phyloP scores from a whole-genome alignment of 768 basidiomycete species.

The Tulasnella sp. region DNA sequence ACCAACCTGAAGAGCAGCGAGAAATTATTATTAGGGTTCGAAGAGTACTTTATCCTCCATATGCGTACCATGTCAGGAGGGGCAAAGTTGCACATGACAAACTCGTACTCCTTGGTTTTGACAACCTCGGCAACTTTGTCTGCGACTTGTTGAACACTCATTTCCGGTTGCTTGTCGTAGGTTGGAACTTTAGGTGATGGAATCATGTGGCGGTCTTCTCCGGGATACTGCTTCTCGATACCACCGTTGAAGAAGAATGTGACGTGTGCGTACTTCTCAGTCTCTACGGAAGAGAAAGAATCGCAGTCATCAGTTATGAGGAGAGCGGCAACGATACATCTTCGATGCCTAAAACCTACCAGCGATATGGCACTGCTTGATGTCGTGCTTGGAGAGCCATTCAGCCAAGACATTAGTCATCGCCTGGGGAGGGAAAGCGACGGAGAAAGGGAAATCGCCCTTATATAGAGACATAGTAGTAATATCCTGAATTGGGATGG shows the following conservation, averaged over 20 bases:
- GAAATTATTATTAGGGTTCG: not conserved
- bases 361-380: conserved; percentile 86
- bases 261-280: conserved; percentile 97
- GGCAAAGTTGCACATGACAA: conserved; percentile 97
- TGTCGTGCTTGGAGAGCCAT: conserved; percentile 72
- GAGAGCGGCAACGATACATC: not conserved
- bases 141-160: conserved; percentile 85
- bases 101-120: conserved; percentile 64
- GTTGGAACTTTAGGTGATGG: conserved; percentile 91
- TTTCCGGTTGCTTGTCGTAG: conserved; percentile 85
- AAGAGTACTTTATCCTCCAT: not conserved
- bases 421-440: conserved; percentile 88
- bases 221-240: conserved; percentile 83
- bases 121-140: conserved; percentile 90
- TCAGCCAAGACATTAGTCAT: conserved; percentile 96
- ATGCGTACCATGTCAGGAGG: conserved; percentile 85
- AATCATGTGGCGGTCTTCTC: conserved; percentile 82
- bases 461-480: conserved; percentile 96
- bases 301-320: not conserved
- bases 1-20: conserved; percentile 55
- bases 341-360: conserved; percentile 43
- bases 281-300: conserved; percentile 49
- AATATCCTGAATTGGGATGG: conserved; percentile 53
- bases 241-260: conserved; percentile 99
- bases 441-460: conserved; percentile 78